phyloP scores from a whole-genome alignment of 1,284 basidiomycete species.

The Sanguinoderma infundibulare region DNA sequence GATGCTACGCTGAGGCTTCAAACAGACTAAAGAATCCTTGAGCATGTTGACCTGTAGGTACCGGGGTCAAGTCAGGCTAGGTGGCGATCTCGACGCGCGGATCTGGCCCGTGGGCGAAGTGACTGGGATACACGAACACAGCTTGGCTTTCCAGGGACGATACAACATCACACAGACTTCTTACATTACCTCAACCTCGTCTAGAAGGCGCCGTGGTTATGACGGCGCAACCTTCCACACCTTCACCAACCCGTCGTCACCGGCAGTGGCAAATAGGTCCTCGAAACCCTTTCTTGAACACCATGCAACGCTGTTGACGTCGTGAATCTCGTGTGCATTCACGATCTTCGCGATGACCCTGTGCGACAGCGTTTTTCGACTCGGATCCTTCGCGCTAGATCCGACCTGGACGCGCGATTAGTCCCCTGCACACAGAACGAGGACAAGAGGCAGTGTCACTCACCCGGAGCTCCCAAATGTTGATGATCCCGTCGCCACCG shows the following conservation, averaged over 20 bases:
- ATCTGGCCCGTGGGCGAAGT: no score
- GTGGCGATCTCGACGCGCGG: no score
- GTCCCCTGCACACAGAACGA: background rate
- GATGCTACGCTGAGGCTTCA: no score
- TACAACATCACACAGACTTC: background rate
- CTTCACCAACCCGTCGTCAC: slow-evolving; percentile 77
- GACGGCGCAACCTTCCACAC: slow-evolving; percentile 57
- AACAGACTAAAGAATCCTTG: no score
- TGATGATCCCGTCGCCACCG: slow-evolving; percentile 79
- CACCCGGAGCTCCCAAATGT: slow-evolving; percentile 75
- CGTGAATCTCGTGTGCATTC: slow-evolving; percentile 73
- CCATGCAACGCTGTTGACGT: slow-evolving; percentile 83
- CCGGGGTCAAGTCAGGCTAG: no score
- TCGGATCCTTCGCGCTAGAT: slow-evolving; percentile 26
- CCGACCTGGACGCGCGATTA: slow-evolving; percentile 22
- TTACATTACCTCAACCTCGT: background rate
- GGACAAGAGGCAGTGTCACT: slow-evolving; percentile 27
- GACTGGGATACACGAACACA: no score
- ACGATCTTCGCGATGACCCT: slow-evolving; percentile 55
- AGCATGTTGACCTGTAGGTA: no score
- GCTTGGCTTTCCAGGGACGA: no score
- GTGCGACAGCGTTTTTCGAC: slow-evolving; percentile 38
- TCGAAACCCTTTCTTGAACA: slow-evolving; percentile 65
- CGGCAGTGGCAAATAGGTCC: slow-evolving; percentile 75
- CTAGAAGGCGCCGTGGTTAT: slow-evolving; percentile 8